phyloP scores from a whole-genome alignment of 768 basidiomycete genomes.

The Trametes cubensis region DNA sequence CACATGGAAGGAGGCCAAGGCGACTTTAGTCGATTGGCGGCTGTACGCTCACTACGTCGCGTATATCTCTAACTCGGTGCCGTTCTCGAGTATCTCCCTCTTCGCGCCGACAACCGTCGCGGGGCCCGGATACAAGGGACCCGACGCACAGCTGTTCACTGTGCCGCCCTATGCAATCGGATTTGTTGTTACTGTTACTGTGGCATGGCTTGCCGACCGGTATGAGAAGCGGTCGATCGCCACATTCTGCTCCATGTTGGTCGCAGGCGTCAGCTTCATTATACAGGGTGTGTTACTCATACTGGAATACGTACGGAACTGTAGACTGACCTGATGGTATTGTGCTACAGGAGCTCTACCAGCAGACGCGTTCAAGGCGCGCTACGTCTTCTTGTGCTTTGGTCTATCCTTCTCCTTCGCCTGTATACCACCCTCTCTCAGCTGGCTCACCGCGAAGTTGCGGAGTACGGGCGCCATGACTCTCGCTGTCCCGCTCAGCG shows the following conservation, averaged over 20 bases:
- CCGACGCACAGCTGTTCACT: slow-evolving; percentile 61
- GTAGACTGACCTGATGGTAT: too few species aligned
- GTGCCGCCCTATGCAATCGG: slow-evolving; percentile 50
- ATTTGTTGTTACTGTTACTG: slow-evolving; percentile 30
- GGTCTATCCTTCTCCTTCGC: slow-evolving; percentile 39
- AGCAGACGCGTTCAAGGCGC: slow-evolving; percentile 29
- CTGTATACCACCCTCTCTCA: slow-evolving; percentile 37
- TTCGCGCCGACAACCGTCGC: slow-evolving; percentile 76
- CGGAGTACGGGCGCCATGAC: slow-evolving; percentile 35
- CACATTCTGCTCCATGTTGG: slow-evolving; percentile 20
- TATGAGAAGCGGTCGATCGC: slow-evolving; percentile 25
- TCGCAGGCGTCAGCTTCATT: slow-evolving; percentile 26
- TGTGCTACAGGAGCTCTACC: slow-evolving; percentile 27
- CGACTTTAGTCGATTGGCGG: slow-evolving; percentile 41
- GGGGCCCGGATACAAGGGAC: slow-evolving; percentile 56
- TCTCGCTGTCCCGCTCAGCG: slow-evolving; percentile 37
- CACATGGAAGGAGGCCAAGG: slow-evolving; percentile 41
- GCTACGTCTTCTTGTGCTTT: slow-evolving; percentile 39
- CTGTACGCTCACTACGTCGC: slow-evolving; percentile 44
- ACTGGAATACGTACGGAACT: too few species aligned
- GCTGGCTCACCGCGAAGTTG: slow-evolving; percentile 42
- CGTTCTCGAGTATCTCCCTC: slow-evolving; percentile 47
- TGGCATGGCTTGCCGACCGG: slow-evolving; percentile 27
- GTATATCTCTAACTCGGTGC: slow-evolving; percentile 47
- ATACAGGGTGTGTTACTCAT: background rate